Conservation (phyloP, 257 asterid genomes). For the Gentiana straminea region DNA sequence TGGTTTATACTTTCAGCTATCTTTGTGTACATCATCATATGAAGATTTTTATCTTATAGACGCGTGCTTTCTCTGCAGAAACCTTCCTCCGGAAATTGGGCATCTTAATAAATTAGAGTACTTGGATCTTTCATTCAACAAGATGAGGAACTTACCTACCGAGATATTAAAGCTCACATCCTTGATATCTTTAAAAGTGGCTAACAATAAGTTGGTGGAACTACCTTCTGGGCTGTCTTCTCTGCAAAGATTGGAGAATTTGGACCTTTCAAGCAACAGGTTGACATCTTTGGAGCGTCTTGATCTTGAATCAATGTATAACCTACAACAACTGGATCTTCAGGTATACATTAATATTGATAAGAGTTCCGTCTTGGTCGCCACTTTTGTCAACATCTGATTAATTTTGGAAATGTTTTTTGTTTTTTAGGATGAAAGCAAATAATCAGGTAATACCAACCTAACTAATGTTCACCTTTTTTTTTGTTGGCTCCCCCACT, state of each 20-base stretch:
- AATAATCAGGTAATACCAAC: too few species aligned
- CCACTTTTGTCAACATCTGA: too few species aligned
- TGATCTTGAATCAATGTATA: conserved; percentile 68
- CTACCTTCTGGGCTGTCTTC: conserved; percentile 55
- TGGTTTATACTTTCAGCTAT: not conserved
- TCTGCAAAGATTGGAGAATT: conserved; percentile 61
- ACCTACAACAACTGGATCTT: conserved; percentile 57
- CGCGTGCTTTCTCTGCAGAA: conserved; percentile 41
- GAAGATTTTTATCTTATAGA: too few species aligned
- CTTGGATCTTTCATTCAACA: conserved; percentile 85
- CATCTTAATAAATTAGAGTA: conserved; percentile 63
- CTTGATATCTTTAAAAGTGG: conserved; percentile 54
- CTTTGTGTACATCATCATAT: too few species aligned
- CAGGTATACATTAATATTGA: conserved; percentile 38
- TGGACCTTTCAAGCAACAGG: conserved; percentile 82
- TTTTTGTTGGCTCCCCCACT: not conserved
- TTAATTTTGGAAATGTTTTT: too few species aligned
- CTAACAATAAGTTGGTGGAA: conserved; percentile 71
- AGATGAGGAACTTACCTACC: conserved; percentile 78
- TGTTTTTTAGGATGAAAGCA: too few species aligned
- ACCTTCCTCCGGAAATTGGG: conserved; percentile 90
- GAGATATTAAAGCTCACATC: conserved; percentile 55
- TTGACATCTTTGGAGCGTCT: conserved; percentile 56
- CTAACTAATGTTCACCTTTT: too few species aligned
- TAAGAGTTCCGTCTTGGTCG: too few species aligned